Evolutionary conservation across 192 early-diverging fungal genomes (phyloP).

Genomic region (Powellomyces hirtus): DNA sequence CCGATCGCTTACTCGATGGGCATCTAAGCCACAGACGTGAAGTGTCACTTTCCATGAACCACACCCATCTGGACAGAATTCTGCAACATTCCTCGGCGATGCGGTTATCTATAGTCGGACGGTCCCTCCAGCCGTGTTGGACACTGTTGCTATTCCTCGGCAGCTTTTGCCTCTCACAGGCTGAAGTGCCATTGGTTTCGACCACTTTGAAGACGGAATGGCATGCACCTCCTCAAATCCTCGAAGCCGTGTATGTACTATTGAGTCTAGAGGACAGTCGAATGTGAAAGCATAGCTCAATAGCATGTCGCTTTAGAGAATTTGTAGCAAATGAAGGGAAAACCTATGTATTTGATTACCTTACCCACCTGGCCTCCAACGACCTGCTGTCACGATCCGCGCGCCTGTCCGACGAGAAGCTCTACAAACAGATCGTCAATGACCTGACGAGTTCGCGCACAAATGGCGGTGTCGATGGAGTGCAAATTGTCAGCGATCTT

Average conservation of each 20-base stretch:
- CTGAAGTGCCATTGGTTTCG: neutral
- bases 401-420: constrained; percentile 44
- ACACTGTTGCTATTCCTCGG: too few relatives aligned
- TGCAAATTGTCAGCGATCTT: neutral
- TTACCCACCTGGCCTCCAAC: constrained; percentile 53
- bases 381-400: constrained; percentile 29
- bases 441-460: too few relatives aligned
- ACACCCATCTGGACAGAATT: too few relatives aligned
- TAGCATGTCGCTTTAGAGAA: constrained; percentile 45
- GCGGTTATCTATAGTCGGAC: too few relatives aligned
- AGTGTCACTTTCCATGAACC: too few relatives aligned
- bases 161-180: too few relatives aligned
- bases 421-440: neutral
- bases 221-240: constrained; percentile 63
- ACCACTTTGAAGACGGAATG: constrained; percentile 42
- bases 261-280: neutral
- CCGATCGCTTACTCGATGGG: too few relatives aligned
- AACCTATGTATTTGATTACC: constrained; percentile 61
- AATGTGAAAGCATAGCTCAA: neutral
- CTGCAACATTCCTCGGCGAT: too few relatives aligned
- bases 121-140: too few relatives aligned
- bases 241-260: constrained; percentile 72
- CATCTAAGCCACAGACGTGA: too few relatives aligned
- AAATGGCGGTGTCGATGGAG: neutral
- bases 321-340: constrained; percentile 63